Conservation (phyloP, 2,329 filamentous ascomycete genomes). For the Cladophialophora carrionii region DNA sequence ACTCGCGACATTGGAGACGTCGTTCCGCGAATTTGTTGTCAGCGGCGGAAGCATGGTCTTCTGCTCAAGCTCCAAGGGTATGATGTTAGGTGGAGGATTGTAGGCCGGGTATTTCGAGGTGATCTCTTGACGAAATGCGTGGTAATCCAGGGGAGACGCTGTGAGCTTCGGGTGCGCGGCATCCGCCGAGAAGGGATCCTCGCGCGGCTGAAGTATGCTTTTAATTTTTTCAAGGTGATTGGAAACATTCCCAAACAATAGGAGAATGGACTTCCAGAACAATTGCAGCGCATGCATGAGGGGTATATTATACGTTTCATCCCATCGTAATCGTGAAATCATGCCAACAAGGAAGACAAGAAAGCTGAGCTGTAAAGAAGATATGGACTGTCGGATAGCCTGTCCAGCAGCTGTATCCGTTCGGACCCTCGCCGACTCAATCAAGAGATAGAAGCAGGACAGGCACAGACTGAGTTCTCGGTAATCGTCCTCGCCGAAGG, state of each 20-base stretch:
- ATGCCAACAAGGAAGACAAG: conserved; percentile 35
- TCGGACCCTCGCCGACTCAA: conserved; percentile 36
- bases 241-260: conserved; percentile 78
- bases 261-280: conserved; percentile 87
- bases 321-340: conserved; percentile 63
- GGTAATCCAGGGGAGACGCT: conserved; percentile 92
- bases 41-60: conserved; percentile 87
- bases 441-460: conserved; percentile 37
- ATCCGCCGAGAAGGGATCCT: conserved; percentile 66
- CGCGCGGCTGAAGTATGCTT: conserved; percentile 61
- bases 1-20: conserved; percentile 54
- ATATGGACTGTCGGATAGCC: conserved; percentile 28
- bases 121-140: conserved; percentile 93
- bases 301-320: conserved; percentile 57
- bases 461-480: conserved; percentile 37
- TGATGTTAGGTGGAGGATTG: conserved; percentile 78
- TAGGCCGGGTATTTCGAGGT: conserved; percentile 98
- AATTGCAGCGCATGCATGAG: conserved; percentile 76
- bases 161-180: conserved; percentile 69
- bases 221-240: conserved; percentile 73
- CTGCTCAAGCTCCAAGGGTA: conserved; percentile 87
- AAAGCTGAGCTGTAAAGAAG: conserved; percentile 33
- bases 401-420: conserved; percentile 22
- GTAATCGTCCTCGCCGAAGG: conserved; percentile 36
- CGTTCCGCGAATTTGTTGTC: conserved; percentile 70